Evolutionary conservation across 352 stramenopile species (phyloP).

Genomic region (Salisapilia sapeloensis): DNA sequence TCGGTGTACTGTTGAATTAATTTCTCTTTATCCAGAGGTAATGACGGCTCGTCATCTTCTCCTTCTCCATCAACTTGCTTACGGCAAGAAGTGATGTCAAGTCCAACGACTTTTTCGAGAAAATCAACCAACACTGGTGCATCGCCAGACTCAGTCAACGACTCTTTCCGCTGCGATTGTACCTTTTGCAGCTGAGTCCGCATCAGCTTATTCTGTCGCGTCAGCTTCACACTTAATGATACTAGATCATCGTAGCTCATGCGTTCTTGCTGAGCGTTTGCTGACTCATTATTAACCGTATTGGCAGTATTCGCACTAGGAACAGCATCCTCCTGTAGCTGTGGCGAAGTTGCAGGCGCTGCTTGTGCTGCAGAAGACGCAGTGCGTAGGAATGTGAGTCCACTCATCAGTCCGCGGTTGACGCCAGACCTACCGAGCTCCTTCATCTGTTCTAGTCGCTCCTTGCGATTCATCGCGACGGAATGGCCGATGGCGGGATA

Average conservation of each 20-base stretch:
- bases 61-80: slow-evolving; percentile 6
- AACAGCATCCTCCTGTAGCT: neutral
- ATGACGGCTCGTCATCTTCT: slow-evolving; percentile 1
- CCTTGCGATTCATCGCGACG: slow-evolving; percentile 54
- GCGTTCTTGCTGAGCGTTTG: slow-evolving; percentile 4
- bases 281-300: too few relatives aligned
- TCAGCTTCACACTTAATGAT: slow-evolving; percentile 77
- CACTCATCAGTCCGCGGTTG: slow-evolving; percentile 56
- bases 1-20: slow-evolving; percentile 33
- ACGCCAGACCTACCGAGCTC: slow-evolving; percentile 59
- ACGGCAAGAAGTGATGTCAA: slow-evolving; percentile 39
- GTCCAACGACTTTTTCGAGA: slow-evolving; percentile 37
- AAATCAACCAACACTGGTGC: slow-evolving; percentile 26
- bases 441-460: slow-evolving; percentile 81
- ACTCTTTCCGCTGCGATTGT: slow-evolving; percentile 22
- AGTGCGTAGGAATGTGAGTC: slow-evolving; percentile 60
- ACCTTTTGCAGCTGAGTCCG: slow-evolving; percentile 71
- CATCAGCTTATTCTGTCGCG: slow-evolving; percentile 78
- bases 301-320: too few relatives aligned
- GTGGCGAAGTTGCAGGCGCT: slow-evolving; percentile 2
- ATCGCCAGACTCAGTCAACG: slow-evolving; percentile 24
- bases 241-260: slow-evolving; percentile 74
- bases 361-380: slow-evolving; percentile 9
- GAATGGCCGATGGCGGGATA: too few relatives aligned
- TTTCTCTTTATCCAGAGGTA: slow-evolving; percentile 20